Evolutionary conservation across 768 basidiomycete species (phyloP).

Genomic region (Tulasnella sp.): DNA sequence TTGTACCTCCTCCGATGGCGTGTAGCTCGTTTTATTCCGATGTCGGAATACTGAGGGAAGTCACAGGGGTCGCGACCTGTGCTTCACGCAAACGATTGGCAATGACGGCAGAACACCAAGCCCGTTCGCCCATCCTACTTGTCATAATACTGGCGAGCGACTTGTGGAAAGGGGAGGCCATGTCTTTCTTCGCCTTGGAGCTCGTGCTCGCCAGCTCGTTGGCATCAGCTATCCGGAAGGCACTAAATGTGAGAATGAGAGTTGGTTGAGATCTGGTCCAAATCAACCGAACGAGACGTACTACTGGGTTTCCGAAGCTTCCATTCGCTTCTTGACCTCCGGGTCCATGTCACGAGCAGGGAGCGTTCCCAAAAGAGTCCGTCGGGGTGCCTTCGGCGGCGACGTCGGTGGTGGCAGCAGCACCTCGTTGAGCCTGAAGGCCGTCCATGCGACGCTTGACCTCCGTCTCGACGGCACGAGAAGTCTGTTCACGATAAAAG

Average conservation of each 20-base stretch:
- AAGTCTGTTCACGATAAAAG: constrained; percentile 42
- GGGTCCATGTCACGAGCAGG: constrained; percentile 56
- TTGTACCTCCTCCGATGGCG: constrained; percentile 55
- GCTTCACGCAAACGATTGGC: constrained; percentile 65
- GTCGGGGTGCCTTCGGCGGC: no score
- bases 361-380: constrained; percentile 42
- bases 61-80: constrained; percentile 52
- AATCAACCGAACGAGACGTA: constrained; percentile 25
- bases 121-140: constrained; percentile 72
- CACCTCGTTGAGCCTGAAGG: no score
- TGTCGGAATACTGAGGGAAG: constrained; percentile 45
- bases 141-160: constrained; percentile 78
- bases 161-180: constrained; percentile 71
- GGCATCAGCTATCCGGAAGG: constrained; percentile 47
- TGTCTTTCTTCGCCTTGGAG: constrained; percentile 68
- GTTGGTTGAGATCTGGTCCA: no score
- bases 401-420: no score
- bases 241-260: constrained; percentile 28
- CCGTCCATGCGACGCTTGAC: constrained; percentile 51
- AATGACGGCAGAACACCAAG: constrained; percentile 70
- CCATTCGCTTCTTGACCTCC: constrained; percentile 49
- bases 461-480: constrained; percentile 61
- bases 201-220: constrained; percentile 53
- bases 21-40: constrained; percentile 52
- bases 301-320: constrained; percentile 62